Conservation (phyloP, 129 eudicot genomes). For the Arctium minus region DNA sequence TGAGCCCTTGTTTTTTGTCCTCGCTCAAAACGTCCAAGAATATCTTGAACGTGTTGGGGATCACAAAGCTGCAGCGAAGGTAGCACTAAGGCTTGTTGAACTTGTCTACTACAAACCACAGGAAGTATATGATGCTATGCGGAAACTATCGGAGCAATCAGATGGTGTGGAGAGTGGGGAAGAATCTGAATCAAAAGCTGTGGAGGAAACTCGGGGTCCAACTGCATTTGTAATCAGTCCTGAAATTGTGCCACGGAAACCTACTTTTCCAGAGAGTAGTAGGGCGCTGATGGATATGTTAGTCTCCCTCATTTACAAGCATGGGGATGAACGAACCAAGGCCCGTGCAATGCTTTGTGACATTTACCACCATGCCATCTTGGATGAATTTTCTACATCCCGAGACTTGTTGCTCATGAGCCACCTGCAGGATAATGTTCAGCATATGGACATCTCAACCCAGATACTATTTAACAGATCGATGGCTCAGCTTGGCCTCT, state of each 20-base stretch:
- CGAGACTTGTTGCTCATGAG: conserved; percentile 90
- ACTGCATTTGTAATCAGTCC: conserved; percentile 63
- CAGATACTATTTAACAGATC: conserved; percentile 79
- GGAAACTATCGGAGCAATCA: conserved; percentile 58
- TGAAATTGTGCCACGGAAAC: conserved; percentile 62
- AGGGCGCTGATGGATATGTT: conserved; percentile 72
- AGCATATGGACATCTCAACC: conserved; percentile 84
- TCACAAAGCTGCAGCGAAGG: conserved; percentile 74
- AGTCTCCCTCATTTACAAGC: conserved; percentile 70
- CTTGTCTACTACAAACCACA: conserved; percentile 80
- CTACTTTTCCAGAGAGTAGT: conserved; percentile 64
- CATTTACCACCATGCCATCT: conserved; percentile 76
- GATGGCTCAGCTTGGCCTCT: conserved; percentile 87
- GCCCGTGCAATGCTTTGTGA: conserved; percentile 99
- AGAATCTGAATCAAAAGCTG: conserved; percentile 34
- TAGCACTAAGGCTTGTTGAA: conserved; percentile 77
- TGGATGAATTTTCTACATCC: conserved; percentile 68
- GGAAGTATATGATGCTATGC: conserved; percentile 84
- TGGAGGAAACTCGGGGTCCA: conserved; percentile 49
- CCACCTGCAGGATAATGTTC: conserved; percentile 82
- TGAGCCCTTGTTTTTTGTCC: conserved; percentile 72
- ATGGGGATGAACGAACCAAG: conserved; percentile 90
- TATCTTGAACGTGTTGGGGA: conserved; percentile 68
- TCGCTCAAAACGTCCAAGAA: conserved; percentile 81
- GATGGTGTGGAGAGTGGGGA: conserved; percentile 31